Percentiles rank a stretch among this genome's conserved stretches.
phyloP scores from a whole-genome alignment of 1,284 basidiomycete species.

The Apiotrichum siamense region DNA sequence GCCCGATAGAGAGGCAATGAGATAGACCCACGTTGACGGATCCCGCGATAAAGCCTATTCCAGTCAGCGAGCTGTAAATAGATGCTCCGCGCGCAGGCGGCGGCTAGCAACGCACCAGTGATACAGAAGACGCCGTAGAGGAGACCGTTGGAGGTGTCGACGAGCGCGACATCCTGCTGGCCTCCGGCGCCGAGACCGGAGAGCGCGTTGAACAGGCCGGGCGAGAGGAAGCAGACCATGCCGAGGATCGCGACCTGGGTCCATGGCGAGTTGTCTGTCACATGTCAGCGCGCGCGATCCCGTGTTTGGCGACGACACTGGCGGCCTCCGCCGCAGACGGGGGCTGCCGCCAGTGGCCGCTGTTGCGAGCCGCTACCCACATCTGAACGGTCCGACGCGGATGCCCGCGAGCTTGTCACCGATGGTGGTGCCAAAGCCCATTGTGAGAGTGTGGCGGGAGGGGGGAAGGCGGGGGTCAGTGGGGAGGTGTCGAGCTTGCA shows the following conservation, averaged over 20 bases:
- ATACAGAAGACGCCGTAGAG: conserved; percentile 51
- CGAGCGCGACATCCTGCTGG: conserved; percentile 45
- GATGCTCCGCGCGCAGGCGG: too few relatives aligned
- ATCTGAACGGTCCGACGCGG: conserved; percentile 15
- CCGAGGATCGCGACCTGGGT: conserved; percentile 50
- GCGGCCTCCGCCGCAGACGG: too few relatives aligned
- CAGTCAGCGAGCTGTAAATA: conserved; percentile 28
- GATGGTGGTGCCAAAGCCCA: conserved; percentile 12
- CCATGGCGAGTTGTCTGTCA: conserved; percentile 46
- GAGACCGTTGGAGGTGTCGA: conserved; percentile 50
- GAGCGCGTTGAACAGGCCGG: conserved; percentile 55
- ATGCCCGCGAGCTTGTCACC: conserved; percentile 11
- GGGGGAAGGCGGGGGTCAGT: background rate
- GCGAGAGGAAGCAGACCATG: conserved; percentile 49
- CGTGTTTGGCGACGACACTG: background rate
- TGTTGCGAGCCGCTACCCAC: conserved; percentile 7
- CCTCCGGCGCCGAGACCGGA: conserved; percentile 52
- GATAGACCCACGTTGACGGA: conserved; percentile 41
- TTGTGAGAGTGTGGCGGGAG: background rate
- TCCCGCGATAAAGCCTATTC: conserved; percentile 2
- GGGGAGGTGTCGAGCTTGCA: background rate
- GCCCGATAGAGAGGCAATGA: background rate
- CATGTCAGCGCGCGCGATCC: conserved; percentile 2
- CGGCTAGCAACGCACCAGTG: conserved; percentile 45
- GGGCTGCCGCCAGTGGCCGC: too few relatives aligned